phyloP scores from a whole-genome alignment of 2,329 filamentous ascomycete genomes.

The Hymenoscyphus occultus region DNA sequence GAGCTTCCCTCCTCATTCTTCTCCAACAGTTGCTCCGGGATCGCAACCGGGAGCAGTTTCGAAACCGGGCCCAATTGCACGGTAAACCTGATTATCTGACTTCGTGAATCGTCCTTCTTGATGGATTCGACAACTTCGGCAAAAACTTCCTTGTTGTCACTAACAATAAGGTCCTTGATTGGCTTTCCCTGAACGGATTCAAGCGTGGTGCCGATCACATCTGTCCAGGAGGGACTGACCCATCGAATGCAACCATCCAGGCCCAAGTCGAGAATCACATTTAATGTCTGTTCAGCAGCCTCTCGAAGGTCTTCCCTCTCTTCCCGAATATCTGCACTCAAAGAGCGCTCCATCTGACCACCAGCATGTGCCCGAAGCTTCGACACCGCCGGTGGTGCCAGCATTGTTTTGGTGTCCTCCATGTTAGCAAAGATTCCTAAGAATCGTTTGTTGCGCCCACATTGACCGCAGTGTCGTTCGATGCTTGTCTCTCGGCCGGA shows the following conservation, averaged over 20 bases:
- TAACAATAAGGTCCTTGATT: constrained; percentile 76
- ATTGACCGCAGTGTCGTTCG: constrained; percentile 28
- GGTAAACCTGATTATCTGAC: constrained; percentile 82
- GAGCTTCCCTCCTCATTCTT: constrained; percentile 34
- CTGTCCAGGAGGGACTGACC: constrained; percentile 94
- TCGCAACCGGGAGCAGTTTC: constrained; percentile 51
- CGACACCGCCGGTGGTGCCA: constrained; percentile 35
- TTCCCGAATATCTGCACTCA: constrained; percentile 88
- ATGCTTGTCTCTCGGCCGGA: constrained; percentile 6
- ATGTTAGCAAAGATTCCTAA: constrained; percentile 28
- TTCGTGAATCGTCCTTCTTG: constrained; percentile 88
- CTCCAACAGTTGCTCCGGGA: constrained; percentile 30
- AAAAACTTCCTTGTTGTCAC: constrained; percentile 77
- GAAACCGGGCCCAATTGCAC: constrained; percentile 68
- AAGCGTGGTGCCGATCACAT: constrained; percentile 79
- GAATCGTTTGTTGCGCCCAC: constrained; percentile 28
- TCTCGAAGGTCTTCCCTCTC: constrained; percentile 92
- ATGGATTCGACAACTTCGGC: constrained; percentile 81
- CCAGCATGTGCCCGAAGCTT: constrained; percentile 33
- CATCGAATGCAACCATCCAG: constrained; percentile 88
- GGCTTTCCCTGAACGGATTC: constrained; percentile 71
- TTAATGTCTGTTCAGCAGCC: constrained; percentile 92
- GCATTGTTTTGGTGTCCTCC: constrained; percentile 29
- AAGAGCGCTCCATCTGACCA: constrained; percentile 56
- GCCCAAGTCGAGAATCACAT: constrained; percentile 92